A percentile compares a stretch with the other conserved stretches of the same genome.
phyloP scores from a whole-genome alignment of 202 grass and related monocot genomes.

The Brachypodium distachyon region DNA sequence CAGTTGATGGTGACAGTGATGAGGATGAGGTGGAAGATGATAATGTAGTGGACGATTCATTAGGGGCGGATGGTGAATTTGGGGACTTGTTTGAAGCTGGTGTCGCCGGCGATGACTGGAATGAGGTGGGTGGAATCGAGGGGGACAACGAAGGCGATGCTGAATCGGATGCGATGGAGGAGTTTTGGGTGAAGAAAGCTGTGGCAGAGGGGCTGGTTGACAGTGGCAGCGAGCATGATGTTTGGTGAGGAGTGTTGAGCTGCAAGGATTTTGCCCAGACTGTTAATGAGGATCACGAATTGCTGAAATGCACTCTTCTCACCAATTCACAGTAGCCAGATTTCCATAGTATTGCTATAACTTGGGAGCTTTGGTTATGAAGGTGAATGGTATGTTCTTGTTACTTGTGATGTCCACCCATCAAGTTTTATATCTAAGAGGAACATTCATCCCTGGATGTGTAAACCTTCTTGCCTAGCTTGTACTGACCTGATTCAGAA shows the following conservation, averaged over 20 bases:
- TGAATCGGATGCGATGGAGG: conserved; percentile 40
- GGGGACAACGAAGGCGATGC: conserved; percentile 14
- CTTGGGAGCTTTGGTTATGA: background rate
- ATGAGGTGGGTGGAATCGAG: conserved; percentile 29
- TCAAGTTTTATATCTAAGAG: background rate
- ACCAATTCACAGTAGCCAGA: background rate
- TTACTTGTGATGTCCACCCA: background rate
- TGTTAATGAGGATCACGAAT: background rate
- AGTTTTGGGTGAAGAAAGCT: conserved; percentile 83
- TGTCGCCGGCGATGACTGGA: conserved; percentile 51
- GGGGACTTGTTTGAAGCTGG: conserved; percentile 46
- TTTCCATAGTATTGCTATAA: background rate
- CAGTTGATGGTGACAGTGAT: background rate
- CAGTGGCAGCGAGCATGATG: conserved; percentile 26
- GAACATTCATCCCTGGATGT: background rate
- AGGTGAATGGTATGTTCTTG: background rate
- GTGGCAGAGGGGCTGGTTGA: conserved; percentile 30
- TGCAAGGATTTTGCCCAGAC: background rate
- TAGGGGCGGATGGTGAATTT: conserved; percentile 48
- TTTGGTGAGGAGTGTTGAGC: conserved; percentile 40
- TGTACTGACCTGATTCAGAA: background rate
- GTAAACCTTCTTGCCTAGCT: background rate
- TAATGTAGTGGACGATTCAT: background rate
- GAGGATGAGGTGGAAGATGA: conserved; percentile 20
- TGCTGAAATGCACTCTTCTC: background rate